A percentile compares a stretch with the other conserved stretches of the same genome.
These are phyloP conservation scores for Ascochyta rabiei DNA, from an alignment of 2,329 filamentous ascomycete genomes.

Conservation along the genomic window DNA sequence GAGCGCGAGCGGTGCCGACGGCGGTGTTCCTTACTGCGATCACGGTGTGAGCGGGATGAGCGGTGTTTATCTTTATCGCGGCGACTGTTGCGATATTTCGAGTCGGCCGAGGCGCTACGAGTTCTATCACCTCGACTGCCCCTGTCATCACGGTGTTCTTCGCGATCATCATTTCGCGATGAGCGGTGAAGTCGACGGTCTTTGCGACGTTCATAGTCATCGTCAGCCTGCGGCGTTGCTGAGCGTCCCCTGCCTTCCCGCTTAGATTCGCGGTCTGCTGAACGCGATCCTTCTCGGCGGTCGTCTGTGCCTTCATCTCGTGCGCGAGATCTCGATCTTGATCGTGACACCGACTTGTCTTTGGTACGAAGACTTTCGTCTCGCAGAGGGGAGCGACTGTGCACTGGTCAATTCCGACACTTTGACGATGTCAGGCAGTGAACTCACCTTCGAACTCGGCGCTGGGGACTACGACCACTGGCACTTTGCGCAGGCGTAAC, in stretches of 20 bases:
- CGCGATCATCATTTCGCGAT: conserved; percentile 48
- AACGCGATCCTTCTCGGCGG: conserved; percentile 30
- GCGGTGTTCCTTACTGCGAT: conserved; percentile 53
- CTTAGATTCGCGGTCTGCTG: conserved; percentile 55
- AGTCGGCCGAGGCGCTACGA: conserved; percentile 68
- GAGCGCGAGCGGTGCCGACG: conserved; percentile 53
- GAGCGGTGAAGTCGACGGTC: conserved; percentile 57
- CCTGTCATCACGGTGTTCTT: conserved; percentile 53
- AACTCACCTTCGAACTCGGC: conserved; percentile 41
- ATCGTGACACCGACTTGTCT: conserved; percentile 50
- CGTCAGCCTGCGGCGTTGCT: conserved; percentile 47
- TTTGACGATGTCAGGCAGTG: too few species aligned
- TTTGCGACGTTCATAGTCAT: conserved; percentile 45
- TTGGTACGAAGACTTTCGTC: conserved; percentile 43
- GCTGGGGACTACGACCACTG: conserved; percentile 32
- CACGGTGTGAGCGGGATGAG: conserved; percentile 55
- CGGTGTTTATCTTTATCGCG: conserved; percentile 51
- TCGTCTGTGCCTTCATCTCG: conserved; percentile 26
- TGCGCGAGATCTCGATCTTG: conserved; percentile 45
- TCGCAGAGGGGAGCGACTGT: conserved; percentile 41
- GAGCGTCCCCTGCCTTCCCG: conserved; percentile 59
- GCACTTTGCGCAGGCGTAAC: conserved; percentile 28
- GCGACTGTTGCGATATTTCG: conserved; percentile 66
- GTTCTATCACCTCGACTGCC: conserved; percentile 62
- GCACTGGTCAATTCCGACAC: conserved; percentile 8